Evolutionary conservation across 2,329 filamentous ascomycete genomes (phyloP), one percentile per base, ranked within the genome.

Genomic region (Fusarium protoensiforme): DNA sequence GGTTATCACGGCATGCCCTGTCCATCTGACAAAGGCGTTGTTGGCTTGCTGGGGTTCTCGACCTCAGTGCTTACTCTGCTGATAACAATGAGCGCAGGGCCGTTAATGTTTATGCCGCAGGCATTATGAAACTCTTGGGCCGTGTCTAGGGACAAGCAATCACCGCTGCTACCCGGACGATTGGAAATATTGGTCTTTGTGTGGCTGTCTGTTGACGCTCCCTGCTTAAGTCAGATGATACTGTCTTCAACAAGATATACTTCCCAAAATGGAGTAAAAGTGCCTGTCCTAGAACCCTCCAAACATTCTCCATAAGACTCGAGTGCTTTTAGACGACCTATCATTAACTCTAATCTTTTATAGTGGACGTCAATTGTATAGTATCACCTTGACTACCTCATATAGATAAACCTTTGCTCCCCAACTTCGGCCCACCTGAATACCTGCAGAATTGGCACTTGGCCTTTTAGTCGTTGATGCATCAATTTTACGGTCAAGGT

Each of bases 101-200:
- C 22, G 9, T 16, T 6, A 5, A 5, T 1, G 8, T 0, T 7
- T 24, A 46, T 27, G 2, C 14, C 4, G 5, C 2, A 24, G 8
- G 20, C 7, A 43, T 24, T 14, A 1, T 10, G 22, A 22, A 24
- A 16, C 13, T 24, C 4, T 11, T 39, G 9, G 36, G 6, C 36
- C 18, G 36, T 10, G 36, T 38, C 35, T 38, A 5, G 18, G 7
- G 5, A 7, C 18, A 4, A 38, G 16, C 8, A 18, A 38, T 4
- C 2, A n/a, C 10, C n/a, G 18, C 5, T 10, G 24, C 10, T 39
- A 9, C 6, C 6, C n/a, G 5, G 36, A 11, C 18, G 9, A 20
- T 20, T 39, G 6, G 18, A 39, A n/a, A 11, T 2, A 38, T 39
- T 39, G 1, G 9, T n/a, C 2, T n/a, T 41, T 20, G n/a, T 20